Evolutionary conservation across 2,329 filamentous ascomycete genomes (phyloP), one percentile per base, ranked within the genome.

Genomic region (Biscogniauxia mediterranea): DNA sequence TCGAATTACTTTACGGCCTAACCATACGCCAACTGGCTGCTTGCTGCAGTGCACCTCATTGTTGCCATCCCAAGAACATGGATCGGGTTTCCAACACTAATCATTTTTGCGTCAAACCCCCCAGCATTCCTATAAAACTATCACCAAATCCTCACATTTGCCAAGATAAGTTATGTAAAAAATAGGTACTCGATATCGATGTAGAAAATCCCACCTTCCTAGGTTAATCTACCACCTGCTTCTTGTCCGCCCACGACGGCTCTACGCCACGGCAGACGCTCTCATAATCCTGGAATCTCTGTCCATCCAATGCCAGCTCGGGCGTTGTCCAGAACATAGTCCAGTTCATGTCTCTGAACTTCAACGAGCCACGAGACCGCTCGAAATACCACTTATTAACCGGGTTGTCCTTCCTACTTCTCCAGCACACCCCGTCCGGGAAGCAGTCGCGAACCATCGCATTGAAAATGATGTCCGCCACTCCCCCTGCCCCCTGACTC

Each of bases 371-470:
- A 54, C 85, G 80, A 2, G 91, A 92, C 54, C 95, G 84, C 77
- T 99, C 95, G 77, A 98, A 97, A 75, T 99, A 99, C 95, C 95
- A 99, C 74, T 97, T 97, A 73, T 99, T 99, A 4, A 99, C 95
- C 0, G 93, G 94, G 72, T 99, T 98, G 73, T 93, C 87, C 71
- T 89, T 90, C 56, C 95, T 83, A 73, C 91, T 96, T 60, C 93
- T 83, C 95, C 95, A 99, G 71, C 93, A 96, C 1, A 98, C 91
- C 0, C 95, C 95, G 2, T 86, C 77, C 0, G 93, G 93, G 68
- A 98, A 96, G 69, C 93, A 97, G 20, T 89, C 87, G 26, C 91
- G 85, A 5, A 97, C 92, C 91, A 99, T 96, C 38, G 93, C 89
- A 64, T 96, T 97, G 78, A 98, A 99, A 7, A 99, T 90, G 49